A percentile compares a stretch with the other conserved stretches of the same genome.
These are phyloP conservation scores for Globisporangium megalacanthum DNA, from an alignment of 352 stramenopile species.

Conservation along the genomic window DNA sequence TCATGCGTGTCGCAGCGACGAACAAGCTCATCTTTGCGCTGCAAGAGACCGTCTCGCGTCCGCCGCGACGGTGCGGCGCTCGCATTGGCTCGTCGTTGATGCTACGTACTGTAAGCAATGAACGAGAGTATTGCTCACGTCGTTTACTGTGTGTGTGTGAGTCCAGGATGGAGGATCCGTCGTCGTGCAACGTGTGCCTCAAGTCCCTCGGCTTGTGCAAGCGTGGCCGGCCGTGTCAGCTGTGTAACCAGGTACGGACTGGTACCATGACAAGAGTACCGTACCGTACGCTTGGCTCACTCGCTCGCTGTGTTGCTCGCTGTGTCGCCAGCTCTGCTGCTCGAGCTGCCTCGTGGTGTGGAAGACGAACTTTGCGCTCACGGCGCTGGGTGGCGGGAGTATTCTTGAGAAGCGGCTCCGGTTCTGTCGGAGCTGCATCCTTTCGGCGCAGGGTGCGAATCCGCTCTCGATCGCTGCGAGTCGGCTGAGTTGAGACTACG, in stretches of 20 bases:
- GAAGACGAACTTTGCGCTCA: conserved; percentile 14
- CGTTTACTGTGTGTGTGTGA: neutral
- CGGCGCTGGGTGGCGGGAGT: conserved; percentile 7
- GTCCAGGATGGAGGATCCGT: conserved; percentile 6
- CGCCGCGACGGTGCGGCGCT: neutral
- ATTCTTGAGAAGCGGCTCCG: conserved; percentile 12
- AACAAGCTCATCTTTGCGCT: conserved; percentile 20
- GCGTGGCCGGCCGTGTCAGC: conserved; percentile 9
- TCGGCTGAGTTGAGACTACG: conserved; percentile 2
- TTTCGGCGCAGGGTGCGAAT: conserved; percentile 6
- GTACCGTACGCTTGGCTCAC: no score
- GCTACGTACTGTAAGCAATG: no score
- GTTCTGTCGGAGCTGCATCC: conserved; percentile 16
- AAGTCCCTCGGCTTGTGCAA: conserved; percentile 13
- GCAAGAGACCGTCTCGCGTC: conserved; percentile 4
- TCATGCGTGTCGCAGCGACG: conserved; percentile 16
- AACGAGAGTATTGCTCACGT: neutral
- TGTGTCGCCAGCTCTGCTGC: conserved; percentile 12
- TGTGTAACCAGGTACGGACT: conserved; percentile 14
- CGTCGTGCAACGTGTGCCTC: conserved; percentile 15
- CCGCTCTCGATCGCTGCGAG: conserved; percentile 12
- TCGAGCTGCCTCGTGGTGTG: conserved; percentile 14
- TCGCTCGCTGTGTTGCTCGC: neutral
- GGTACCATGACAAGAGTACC: no score
- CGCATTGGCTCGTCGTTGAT: neutral